Percentiles rank a stretch among this genome's conserved stretches.
phyloP scores from a whole-genome alignment of 495 filamentous ascomycete species.

The Astrocystis sublimbata region DNA sequence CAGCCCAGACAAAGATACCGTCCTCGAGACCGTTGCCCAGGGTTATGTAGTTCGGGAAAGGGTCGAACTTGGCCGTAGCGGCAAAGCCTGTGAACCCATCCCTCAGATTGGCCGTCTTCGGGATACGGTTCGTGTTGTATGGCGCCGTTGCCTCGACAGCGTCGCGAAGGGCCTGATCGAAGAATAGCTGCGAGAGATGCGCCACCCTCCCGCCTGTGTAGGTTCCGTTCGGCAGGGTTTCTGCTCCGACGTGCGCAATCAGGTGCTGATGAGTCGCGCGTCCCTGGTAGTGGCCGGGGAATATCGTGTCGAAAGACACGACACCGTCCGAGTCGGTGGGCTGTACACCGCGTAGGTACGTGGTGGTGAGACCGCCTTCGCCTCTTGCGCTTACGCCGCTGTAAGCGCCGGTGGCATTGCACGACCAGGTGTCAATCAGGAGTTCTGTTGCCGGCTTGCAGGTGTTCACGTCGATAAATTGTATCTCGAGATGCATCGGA shows the following conservation, averaged over 20 bases:
- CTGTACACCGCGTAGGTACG: conserved; percentile 55
- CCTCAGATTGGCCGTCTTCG: conserved; percentile 45
- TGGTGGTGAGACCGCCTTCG: conserved; percentile 44
- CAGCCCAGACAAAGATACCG: conserved; percentile 59
- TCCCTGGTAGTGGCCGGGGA: conserved; percentile 62
- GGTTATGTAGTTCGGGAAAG: conserved; percentile 44
- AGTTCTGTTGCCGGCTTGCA: conserved; percentile 55
- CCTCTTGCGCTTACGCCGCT: conserved; percentile 40
- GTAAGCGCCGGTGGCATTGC: conserved; percentile 61
- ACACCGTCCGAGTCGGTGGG: conserved; percentile 56
- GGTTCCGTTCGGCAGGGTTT: conserved; percentile 45
- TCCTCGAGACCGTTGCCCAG: conserved; percentile 50
- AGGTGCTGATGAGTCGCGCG: conserved; percentile 62
- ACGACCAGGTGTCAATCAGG: conserved; percentile 58
- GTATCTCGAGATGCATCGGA: conserved; percentile 54
- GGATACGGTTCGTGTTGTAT: conserved; percentile 54
- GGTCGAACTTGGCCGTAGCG: conserved; percentile 41
- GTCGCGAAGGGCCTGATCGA: conserved; percentile 51
- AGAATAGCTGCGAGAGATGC: conserved; percentile 61
- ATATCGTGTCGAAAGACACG: conserved; percentile 56
- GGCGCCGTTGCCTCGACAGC: conserved; percentile 55
- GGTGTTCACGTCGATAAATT: conserved; percentile 57
- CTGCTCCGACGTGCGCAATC: conserved; percentile 48
- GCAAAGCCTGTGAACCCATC: conserved; percentile 42
- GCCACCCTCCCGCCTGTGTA: conserved; percentile 48